Evolutionary conservation across 2,329 filamentous ascomycete genomes (phyloP), one percentile per base, ranked within the genome.

Genomic region (Microdochium bolleyi): DNA sequence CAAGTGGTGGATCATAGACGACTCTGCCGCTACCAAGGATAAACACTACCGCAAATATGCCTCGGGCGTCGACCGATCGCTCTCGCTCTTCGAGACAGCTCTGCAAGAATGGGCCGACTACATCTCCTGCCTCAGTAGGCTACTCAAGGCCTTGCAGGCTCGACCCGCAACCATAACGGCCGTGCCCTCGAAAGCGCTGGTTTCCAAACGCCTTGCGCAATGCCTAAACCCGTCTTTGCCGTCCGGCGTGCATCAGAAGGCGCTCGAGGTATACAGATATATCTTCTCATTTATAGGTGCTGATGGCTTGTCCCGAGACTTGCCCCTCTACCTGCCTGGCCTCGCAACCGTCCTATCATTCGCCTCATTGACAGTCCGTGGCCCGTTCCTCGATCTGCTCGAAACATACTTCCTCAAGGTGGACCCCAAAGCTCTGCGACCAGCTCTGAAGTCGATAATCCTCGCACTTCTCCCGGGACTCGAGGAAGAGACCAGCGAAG

Each of bases 21-120:
- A 80, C 49, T 59, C 71, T 50, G 16, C 41, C 10, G 73, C 73
- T 14, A 71, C 71, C 46, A 84, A 82, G 67, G 83, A 86, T 69
- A 86, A 86, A 67, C 70, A 78, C 51, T 92, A 89, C 67, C 89
- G 92, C 59, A 88, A 92, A 68, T 99, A 97, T 82, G 90, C 91
- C 48, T 83, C 86, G 49, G 88, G 84, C 54, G 85, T 99, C 59
- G 92, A 97, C 64, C 84, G 91, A 68, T 88, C 91, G 32, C 79
- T 99, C 56, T 82, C 88, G 48, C 78, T 96, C 32, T 99, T 96
- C 73, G 94, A 99, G 67, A 92, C 89, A 16, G 85, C 90, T 27
- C 78, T 96, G 60, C 91, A 97, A 71, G 94, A 99, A 83, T 99
- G 94, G 94, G 94, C 95, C 49, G 94, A 99, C 73, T 99, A 99